Evolutionary conservation across 805 yeast genomes (phyloP).

Genomic region (Yarrowia sp.): DNA sequence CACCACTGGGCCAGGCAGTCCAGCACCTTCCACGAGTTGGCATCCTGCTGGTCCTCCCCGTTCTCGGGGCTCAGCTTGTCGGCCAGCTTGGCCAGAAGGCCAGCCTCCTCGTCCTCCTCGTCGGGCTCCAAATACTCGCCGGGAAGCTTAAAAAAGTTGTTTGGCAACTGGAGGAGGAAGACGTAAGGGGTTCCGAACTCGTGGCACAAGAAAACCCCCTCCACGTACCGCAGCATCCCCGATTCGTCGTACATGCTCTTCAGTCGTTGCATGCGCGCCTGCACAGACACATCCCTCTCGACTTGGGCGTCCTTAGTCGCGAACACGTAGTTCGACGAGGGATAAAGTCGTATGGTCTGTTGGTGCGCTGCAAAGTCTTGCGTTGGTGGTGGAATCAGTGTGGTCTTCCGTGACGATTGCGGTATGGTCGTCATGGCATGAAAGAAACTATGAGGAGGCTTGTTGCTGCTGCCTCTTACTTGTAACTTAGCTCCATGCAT

Average conservation of each 20-base stretch:
- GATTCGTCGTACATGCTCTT: constrained; percentile 36
- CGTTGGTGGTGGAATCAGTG: constrained; percentile 29
- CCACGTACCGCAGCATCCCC: constrained; percentile 39
- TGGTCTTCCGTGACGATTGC: constrained; percentile 20
- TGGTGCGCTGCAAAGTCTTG: constrained; percentile 32
- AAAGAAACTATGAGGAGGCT: background rate
- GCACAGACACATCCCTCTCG: constrained; percentile 37
- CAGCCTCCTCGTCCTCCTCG: constrained; percentile 36
- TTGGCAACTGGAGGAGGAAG: constrained; percentile 36
- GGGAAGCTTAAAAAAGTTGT: constrained; percentile 37
- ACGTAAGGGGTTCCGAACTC: constrained; percentile 40
- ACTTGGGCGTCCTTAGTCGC: constrained; percentile 38
- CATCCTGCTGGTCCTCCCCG: constrained; percentile 30
- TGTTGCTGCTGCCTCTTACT: constrained; percentile 13
- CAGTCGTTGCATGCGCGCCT: constrained; percentile 35
- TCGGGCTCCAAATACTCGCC: constrained; percentile 35
- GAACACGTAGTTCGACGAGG: constrained; percentile 38
- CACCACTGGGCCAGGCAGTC: constrained; percentile 41
- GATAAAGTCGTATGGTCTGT: constrained; percentile 36
- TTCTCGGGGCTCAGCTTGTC: constrained; percentile 29
- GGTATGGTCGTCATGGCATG: constrained; percentile 25
- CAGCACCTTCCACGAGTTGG: constrained; percentile 36
- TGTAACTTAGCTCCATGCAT: constrained; percentile 22
- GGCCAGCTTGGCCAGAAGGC: constrained; percentile 32
- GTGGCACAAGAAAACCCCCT: constrained; percentile 38